These are phyloP conservation scores for Pseudonitzschia pungens DNA, from an alignment of 108 stramenopile genomes.

Conservation along the genomic window DNA sequence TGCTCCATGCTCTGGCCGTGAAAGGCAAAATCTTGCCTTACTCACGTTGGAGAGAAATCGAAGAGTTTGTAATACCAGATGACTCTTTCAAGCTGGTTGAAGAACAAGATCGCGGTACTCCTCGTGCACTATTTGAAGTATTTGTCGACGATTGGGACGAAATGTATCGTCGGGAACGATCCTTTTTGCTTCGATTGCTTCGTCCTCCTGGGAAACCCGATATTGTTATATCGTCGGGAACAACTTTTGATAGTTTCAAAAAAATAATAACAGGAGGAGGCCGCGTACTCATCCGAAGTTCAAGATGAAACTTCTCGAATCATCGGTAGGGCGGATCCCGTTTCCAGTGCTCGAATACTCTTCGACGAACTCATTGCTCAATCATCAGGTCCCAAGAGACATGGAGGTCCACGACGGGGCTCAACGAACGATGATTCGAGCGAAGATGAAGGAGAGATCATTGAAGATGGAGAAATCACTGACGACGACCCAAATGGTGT, in stretches of 20 bases:
- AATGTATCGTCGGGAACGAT: conserved; percentile 59
- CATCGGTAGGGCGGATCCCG: conserved; percentile 51
- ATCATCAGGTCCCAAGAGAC: not conserved
- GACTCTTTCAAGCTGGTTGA: conserved; percentile 50
- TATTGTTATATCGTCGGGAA: conserved; percentile 29
- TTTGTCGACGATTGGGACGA: conserved; percentile 77
- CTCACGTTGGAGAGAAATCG: conserved; percentile 59
- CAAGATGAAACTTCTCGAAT: conserved; percentile 56
- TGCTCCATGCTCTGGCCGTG: conserved; percentile 45
- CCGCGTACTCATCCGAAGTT: conserved; percentile 46
- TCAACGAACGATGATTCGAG: conserved; percentile 57
- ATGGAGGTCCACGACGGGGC: conserved; percentile 17
- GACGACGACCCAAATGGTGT: conserved; percentile 4
- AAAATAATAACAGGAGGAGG: conserved; percentile 51
- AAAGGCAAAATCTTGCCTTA: conserved; percentile 57
- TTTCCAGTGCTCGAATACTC: conserved; percentile 67
- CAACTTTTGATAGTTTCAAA: conserved; percentile 51
- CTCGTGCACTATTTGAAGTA: conserved; percentile 73
- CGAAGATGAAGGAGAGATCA: conserved; percentile 89
- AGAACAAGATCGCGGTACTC: conserved; percentile 66
- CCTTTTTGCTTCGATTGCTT: conserved; percentile 47
- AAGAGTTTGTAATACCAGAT: conserved; percentile 45
- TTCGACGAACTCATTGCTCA: conserved; percentile 53
- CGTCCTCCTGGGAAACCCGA: conserved; percentile 19
- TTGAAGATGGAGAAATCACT: conserved; percentile 61